Evolutionary conservation across 2,329 filamentous ascomycete genomes (phyloP), one percentile per base, ranked within the genome.

Genomic region (Trichoderma sp.): DNA sequence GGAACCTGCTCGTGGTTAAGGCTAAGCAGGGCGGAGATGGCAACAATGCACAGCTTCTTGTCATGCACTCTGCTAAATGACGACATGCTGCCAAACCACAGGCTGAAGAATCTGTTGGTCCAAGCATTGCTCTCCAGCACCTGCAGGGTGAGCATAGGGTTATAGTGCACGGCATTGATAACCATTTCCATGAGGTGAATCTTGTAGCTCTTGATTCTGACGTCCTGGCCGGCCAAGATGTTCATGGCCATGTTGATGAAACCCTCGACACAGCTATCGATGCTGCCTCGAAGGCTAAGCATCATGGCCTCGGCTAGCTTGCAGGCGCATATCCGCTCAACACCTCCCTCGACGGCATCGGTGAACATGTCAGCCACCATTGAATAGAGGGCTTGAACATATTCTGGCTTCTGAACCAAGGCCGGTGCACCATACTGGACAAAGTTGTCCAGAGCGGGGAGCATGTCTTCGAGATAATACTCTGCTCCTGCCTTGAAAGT

Each of bases 131-230:
- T 83, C 82, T 99, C 96, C n/a, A 99, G 87, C 47, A 97, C 89
- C 71, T 94, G 91, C 27, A 99, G 87, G 29, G 94, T 88, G 70
- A 97, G 85, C 56, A 91, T 82, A 1, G 96, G 94, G 83, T 97
- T 97, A 85, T 99, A 99, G 85, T 98, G 97, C 75, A 98, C 94
- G 68, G 92, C 90, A 81, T 98, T 98, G 84, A 99, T 97, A 70
- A 99, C 90, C 90, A 99, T 96, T 83, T 99, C 96, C 92, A 99
- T 97, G 56, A 99, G 83, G 79, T 99, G 95, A 67, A 98, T 94
- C 76, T 93, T 91, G 80, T 97, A 96, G 3, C 93, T 94, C 85
- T 96, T 97, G 74, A 96, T 90, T 81, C 94, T 94, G 63, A 92
- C 85, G 73, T 97, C 92, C 55, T 91, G 87, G 62, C 87, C 89